Conservation (phyloP, 495 filamentous ascomycete species). For the Immersiella caudata region DNA sequence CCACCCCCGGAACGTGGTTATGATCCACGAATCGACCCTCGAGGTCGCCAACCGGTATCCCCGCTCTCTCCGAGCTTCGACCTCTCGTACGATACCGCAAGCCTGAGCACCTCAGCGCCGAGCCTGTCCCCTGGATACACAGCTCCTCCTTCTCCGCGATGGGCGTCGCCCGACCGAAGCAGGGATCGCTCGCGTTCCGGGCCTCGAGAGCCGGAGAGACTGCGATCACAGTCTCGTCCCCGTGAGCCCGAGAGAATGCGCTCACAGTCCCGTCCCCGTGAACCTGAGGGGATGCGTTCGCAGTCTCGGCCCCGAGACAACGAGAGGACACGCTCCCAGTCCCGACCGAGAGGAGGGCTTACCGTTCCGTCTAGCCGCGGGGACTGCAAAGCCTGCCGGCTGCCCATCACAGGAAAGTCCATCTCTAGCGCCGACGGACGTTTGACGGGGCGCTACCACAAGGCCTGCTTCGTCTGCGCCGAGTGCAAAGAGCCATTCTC, state of each 20-base stretch:
- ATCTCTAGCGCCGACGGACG: slow-evolving; percentile 92
- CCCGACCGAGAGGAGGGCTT: slow-evolving; percentile 23
- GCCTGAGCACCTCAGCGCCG: slow-evolving; percentile 20
- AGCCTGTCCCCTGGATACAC: slow-evolving; percentile 16
- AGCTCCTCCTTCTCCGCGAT: slow-evolving; percentile 25
- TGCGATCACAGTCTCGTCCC: slow-evolving; percentile 25
- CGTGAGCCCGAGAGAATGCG: slow-evolving; percentile 21
- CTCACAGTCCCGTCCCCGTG: slow-evolving; percentile 26
- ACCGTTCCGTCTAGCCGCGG: slow-evolving; percentile 55
- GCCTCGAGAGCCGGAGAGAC: slow-evolving; percentile 21
- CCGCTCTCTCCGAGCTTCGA: slow-evolving; percentile 33
- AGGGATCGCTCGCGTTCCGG: slow-evolving; percentile 15
- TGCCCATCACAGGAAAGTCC: slow-evolving; percentile 84
- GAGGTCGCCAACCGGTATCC: slow-evolving; percentile 22
- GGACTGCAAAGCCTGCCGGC: slow-evolving; percentile 79
- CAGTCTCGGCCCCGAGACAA: slow-evolving; percentile 17
- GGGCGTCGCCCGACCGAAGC: slow-evolving; percentile 25
- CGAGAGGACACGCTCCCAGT: slow-evolving; percentile 24
- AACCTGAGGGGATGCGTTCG: slow-evolving; percentile 21
- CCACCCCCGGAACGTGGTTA: slow-evolving; percentile 40
- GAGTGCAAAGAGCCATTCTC: slow-evolving; percentile 81
- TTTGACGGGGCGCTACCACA: slow-evolving; percentile 91
- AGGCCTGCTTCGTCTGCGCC: slow-evolving; percentile 88
- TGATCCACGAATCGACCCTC: slow-evolving; percentile 42
- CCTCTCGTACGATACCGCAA: slow-evolving; percentile 28